phyloP scores from a whole-genome alignment of 2,329 filamentous ascomycete genomes.

The Gremmenia infestans region DNA sequence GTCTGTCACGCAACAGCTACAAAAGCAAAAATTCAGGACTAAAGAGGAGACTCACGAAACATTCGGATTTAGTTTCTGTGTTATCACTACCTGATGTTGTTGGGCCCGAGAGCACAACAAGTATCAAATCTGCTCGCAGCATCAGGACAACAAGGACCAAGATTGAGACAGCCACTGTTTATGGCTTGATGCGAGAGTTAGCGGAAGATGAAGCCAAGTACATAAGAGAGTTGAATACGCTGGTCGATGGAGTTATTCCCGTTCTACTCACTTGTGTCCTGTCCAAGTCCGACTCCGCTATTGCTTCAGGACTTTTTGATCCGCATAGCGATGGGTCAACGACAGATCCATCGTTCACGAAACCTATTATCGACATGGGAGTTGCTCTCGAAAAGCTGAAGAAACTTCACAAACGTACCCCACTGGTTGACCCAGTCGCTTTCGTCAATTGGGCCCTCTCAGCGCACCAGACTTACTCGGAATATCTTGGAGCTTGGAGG shows the following conservation, averaged over 20 bases:
- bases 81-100: constrained; percentile 66
- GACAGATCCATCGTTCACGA: constrained; percentile 60
- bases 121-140: constrained; percentile 71
- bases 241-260: constrained; percentile 93
- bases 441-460: constrained; percentile 78
- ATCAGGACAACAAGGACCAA: constrained; percentile 68
- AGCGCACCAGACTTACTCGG: constrained; percentile 72
- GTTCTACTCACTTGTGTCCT: constrained; percentile 84
- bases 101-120: constrained; percentile 55
- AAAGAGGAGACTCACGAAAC: constrained; percentile 71
- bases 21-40: constrained; percentile 37
- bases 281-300: constrained; percentile 60
- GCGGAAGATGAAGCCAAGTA: constrained; percentile 82
- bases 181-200: constrained; percentile 76
- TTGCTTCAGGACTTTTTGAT: constrained; percentile 63
- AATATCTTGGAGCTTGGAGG: constrained; percentile 84
- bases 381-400: constrained; percentile 81
- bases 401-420: constrained; percentile 73
- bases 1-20: constrained; percentile 25
- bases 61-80: constrained; percentile 91
- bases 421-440: constrained; percentile 63
- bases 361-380: constrained; percentile 92
- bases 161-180: constrained; percentile 61
- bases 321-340: constrained; percentile 41
- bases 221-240: constrained; percentile 80